phyloP scores from a whole-genome alignment of 106 monocot species.

The Phalaenopsis equestris region DNA sequence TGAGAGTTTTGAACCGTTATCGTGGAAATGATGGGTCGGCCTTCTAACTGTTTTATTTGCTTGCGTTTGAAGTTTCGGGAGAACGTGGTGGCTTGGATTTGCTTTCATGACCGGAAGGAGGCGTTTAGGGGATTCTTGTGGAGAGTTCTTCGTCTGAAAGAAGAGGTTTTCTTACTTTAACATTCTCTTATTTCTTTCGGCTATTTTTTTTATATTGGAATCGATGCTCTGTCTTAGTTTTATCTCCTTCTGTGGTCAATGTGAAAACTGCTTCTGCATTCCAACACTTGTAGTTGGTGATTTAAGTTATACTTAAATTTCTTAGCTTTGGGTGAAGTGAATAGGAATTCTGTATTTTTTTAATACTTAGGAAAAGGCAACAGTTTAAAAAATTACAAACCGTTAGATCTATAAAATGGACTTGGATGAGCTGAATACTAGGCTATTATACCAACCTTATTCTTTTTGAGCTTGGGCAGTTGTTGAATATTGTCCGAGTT shows the following conservation, averaged over 20 bases:
- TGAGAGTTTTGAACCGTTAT: not conserved
- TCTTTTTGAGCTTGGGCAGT: no score
- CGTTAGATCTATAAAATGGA: not conserved
- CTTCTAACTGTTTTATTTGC: not conserved
- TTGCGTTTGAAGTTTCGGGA: slow-evolving; percentile 66
- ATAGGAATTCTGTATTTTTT: not conserved
- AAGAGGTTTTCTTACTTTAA: slow-evolving; percentile 41
- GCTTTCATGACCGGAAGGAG: slow-evolving; percentile 83
- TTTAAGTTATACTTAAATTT: not conserved
- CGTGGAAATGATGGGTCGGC: not conserved
- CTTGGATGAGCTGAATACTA: not conserved
- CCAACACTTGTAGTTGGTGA: not conserved
- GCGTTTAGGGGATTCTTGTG: slow-evolving; percentile 59
- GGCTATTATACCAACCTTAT: not conserved
- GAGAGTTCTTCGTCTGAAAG: slow-evolving; percentile 76
- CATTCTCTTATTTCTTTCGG: not conserved
- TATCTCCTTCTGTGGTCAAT: not conserved
- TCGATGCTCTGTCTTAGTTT: not conserved
- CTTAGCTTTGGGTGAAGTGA: not conserved
- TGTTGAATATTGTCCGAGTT: no score
- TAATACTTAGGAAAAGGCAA: not conserved
- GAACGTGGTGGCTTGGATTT: slow-evolving; percentile 94
- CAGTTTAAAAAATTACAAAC: not conserved
- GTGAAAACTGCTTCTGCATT: not conserved
- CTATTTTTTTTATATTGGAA: not conserved